Evolutionary conservation across 1,284 basidiomycete genomes (phyloP).

Genomic region (Ustilago vetiveriae): DNA sequence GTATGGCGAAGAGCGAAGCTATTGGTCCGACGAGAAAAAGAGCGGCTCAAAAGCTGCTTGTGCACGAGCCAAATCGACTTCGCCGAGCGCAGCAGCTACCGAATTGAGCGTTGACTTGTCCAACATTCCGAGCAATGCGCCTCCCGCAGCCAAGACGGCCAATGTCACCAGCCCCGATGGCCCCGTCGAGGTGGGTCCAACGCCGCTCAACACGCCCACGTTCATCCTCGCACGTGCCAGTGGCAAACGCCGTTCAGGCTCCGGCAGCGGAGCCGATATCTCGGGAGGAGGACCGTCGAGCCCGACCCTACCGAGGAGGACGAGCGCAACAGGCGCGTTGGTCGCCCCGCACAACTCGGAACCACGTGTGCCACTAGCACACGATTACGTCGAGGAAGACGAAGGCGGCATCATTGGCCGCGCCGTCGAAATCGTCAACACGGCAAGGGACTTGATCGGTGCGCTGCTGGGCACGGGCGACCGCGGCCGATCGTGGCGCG

Average conservation of each 20-base stretch:
- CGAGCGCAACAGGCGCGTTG: slow-evolving; percentile 57
- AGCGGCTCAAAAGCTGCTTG: slow-evolving; percentile 21
- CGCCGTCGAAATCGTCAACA: slow-evolving; percentile 66
- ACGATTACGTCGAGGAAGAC: slow-evolving; percentile 65
- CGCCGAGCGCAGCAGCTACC: slow-evolving; percentile 23
- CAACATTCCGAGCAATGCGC: slow-evolving; percentile 56
- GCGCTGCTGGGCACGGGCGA: slow-evolving; percentile 54
- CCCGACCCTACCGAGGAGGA: slow-evolving; percentile 52
- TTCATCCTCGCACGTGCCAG: slow-evolving; percentile 50
- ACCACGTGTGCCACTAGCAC: slow-evolving; percentile 60
- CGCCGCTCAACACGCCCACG: slow-evolving; percentile 64
- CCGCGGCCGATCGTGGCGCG: slow-evolving; percentile 46
- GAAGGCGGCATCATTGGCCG: slow-evolving; percentile 64
- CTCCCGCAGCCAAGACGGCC: slow-evolving; percentile 13
- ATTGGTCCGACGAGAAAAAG: slow-evolving; percentile 48
- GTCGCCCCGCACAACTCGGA: slow-evolving; percentile 58
- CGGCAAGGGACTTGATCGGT: slow-evolving; percentile 63
- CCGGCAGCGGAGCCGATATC: slow-evolving; percentile 32
- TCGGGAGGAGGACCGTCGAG: slow-evolving; percentile 38
- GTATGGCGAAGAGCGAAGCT: slow-evolving; percentile 47
- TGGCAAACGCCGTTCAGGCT: slow-evolving; percentile 43
- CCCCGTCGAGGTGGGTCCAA: slow-evolving; percentile 53
- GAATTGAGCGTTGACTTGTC: slow-evolving; percentile 57
- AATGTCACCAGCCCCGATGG: slow-evolving; percentile 30
- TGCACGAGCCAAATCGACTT: slow-evolving; percentile 26